phyloP scores from a whole-genome alignment of 805 yeast genomes.

The Jamesozyma spencerorum region DNA sequence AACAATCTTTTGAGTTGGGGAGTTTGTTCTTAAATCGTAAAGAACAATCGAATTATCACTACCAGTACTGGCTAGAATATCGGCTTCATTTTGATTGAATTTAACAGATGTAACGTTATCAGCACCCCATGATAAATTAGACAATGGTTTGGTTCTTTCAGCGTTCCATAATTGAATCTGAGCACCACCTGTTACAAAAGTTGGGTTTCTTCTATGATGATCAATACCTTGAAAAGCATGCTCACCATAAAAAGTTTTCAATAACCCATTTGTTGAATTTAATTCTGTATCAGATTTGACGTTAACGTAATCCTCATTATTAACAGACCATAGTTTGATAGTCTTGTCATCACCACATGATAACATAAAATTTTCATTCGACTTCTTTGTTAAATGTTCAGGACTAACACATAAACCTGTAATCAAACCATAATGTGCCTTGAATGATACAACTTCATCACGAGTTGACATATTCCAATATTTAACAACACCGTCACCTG shows the following conservation, averaged over 20 bases:
- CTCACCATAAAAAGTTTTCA: constrained; percentile 75
- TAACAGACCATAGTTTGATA: constrained; percentile 80
- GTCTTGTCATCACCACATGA: constrained; percentile 90
- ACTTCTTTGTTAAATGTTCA: constrained; percentile 13
- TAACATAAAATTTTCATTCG: constrained; percentile 40
- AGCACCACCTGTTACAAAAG: constrained; percentile 90
- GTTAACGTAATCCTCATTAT: constrained; percentile 39
- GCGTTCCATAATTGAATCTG: constrained; percentile 88
- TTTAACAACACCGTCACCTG: constrained; percentile 91
- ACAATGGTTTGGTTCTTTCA: constrained; percentile 63
- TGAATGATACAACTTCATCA: constrained; percentile 63
- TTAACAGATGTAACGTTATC: constrained; percentile 76
- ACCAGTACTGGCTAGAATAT: constrained; percentile 79
- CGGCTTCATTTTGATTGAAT: constrained; percentile 85
- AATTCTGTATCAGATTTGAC: constrained; percentile 27
- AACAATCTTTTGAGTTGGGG: constrained; percentile 86
- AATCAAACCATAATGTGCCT: constrained; percentile 86
- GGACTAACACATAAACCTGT: constrained; percentile 77
- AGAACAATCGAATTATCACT: constrained; percentile 84
- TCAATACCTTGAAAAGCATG: constrained; percentile 80
- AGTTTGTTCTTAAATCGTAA: constrained; percentile 81
- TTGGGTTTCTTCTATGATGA: constrained; percentile 64
- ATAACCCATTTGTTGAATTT: constrained; percentile 31
- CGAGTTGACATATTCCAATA: constrained; percentile 85
- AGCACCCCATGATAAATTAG: constrained; percentile 90